phyloP scores from a whole-genome alignment of 352 stramenopile species.

The Poterioochromonas sp. region DNA sequence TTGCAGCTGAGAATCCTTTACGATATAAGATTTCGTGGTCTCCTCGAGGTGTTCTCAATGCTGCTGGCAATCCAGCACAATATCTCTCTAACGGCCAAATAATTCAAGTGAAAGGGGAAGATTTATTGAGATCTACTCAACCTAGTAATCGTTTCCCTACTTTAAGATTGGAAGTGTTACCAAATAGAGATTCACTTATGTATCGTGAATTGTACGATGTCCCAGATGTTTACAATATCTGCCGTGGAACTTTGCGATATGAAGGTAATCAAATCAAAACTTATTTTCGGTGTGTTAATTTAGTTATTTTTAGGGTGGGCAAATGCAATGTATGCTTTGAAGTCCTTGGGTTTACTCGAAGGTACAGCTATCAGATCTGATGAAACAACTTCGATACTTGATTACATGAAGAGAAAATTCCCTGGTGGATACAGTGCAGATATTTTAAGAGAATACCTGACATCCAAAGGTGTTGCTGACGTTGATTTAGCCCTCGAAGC shows the following conservation, averaged over 20 bases:
- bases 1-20: slow-evolving; percentile 86
- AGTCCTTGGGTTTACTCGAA: slow-evolving; percentile 70
- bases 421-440: background rate
- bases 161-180: slow-evolving; percentile 84
- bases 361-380: slow-evolving; percentile 62
- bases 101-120: slow-evolving; percentile 66
- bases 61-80: slow-evolving; percentile 73
- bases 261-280: no score
- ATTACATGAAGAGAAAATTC: slow-evolving; percentile 46
- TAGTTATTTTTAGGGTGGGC: slow-evolving; percentile 56
- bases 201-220: slow-evolving; percentile 79
- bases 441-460: background rate
- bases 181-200: slow-evolving; percentile 81
- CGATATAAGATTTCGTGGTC: slow-evolving; percentile 96
- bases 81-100: slow-evolving; percentile 71
- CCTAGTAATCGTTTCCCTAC: slow-evolving; percentile 71
- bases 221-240: slow-evolving; percentile 65
- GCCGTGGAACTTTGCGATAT: slow-evolving; percentile 85
- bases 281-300: background rate
- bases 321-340: slow-evolving; percentile 72
- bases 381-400: slow-evolving; percentile 43
- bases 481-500: slow-evolving; percentile 18
- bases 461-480: background rate
- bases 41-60: slow-evolving; percentile 81
- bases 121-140: slow-evolving; percentile 71